phyloP scores from a whole-genome alignment of 2,329 filamentous ascomycete species.

The Xylariomycetidae sp. region DNA sequence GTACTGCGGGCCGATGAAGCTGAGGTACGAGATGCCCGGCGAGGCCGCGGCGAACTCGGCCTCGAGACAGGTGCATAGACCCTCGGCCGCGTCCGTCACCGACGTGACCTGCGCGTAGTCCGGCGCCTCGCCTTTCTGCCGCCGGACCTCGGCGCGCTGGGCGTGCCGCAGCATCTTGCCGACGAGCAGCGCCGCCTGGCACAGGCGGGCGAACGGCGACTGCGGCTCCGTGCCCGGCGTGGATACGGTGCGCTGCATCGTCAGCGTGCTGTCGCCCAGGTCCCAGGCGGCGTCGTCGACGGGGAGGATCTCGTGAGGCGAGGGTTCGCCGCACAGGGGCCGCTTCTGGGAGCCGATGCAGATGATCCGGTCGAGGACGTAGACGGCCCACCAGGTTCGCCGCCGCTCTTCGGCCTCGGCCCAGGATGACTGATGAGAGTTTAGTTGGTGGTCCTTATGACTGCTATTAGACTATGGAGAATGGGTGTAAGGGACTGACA shows the following conservation, averaged over 20 bases:
- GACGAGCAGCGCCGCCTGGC: constrained; percentile 32
- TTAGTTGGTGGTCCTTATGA: too few relatives aligned
- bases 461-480: too few relatives aligned
- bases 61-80: constrained; percentile 6
- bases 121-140: constrained; percentile 8
- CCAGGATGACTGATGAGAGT: constrained; percentile 42
- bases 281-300: constrained; percentile 38
- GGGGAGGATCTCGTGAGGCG: constrained; percentile 24
- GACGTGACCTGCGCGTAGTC: constrained; percentile 11
- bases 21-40: too few relatives aligned
- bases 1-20: too few relatives aligned
- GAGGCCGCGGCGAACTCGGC: constrained; percentile 7
- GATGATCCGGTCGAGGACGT: constrained; percentile 37
- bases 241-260: constrained; percentile 25
- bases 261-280: constrained; percentile 27
- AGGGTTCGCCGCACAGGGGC: constrained; percentile 33
- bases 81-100: constrained; percentile 13
- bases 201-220: constrained; percentile 47
- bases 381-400: constrained; percentile 44
- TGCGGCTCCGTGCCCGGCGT: constrained; percentile 40
- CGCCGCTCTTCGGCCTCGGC: constrained; percentile 41
- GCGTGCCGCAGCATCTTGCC: constrained; percentile 24
- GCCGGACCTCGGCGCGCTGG: constrained; percentile 6
- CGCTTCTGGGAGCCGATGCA: constrained; percentile 26
- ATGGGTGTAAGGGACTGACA: too few relatives aligned